Evolutionary conservation across 2,329 filamentous ascomycete genomes (phyloP).

Genomic region (Magnaporthiopsis poae): DNA sequence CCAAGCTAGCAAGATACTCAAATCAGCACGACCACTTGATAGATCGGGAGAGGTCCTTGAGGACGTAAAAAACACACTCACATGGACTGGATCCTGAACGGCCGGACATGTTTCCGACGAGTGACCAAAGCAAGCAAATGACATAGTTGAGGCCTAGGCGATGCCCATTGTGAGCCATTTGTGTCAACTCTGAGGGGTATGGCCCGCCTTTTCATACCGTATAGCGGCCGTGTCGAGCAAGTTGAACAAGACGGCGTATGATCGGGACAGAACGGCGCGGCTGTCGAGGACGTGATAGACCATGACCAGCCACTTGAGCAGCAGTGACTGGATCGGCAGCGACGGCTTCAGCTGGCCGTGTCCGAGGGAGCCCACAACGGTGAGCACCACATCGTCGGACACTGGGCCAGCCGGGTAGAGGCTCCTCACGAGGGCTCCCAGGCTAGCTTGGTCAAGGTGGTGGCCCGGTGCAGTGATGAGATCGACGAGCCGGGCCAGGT

Average conservation of each 20-base stretch:
- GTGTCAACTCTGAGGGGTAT: not conserved
- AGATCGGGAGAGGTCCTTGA: not conserved
- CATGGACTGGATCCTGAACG: slow-evolving; percentile 72
- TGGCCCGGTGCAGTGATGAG: slow-evolving; percentile 53
- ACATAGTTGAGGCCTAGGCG: slow-evolving; percentile 49
- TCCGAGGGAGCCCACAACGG: slow-evolving; percentile 63
- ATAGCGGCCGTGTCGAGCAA: slow-evolving; percentile 71
- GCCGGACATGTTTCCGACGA: slow-evolving; percentile 70
- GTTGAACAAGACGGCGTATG: slow-evolving; percentile 71
- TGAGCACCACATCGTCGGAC: slow-evolving; percentile 49
- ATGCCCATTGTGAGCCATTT: not conserved
- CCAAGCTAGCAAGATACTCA: slow-evolving; percentile 33
- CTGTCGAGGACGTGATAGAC: slow-evolving; percentile 63
- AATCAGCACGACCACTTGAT: not conserved
- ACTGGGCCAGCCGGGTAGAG: slow-evolving; percentile 64
- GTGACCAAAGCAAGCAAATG: slow-evolving; percentile 73
- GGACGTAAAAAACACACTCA: slow-evolving; percentile 24
- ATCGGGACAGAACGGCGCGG: slow-evolving; percentile 51
- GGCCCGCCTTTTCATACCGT: slow-evolving; percentile 36
- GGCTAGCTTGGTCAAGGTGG: slow-evolving; percentile 65
- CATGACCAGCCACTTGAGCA: slow-evolving; percentile 71
- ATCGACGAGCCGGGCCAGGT: slow-evolving; percentile 54
- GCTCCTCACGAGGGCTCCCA: slow-evolving; percentile 59
- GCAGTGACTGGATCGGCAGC: slow-evolving; percentile 56
- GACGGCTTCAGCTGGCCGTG: slow-evolving; percentile 68